phyloP scores from a whole-genome alignment of 169 alveolate species.

The Cryptosporidium meleagridis region DNA sequence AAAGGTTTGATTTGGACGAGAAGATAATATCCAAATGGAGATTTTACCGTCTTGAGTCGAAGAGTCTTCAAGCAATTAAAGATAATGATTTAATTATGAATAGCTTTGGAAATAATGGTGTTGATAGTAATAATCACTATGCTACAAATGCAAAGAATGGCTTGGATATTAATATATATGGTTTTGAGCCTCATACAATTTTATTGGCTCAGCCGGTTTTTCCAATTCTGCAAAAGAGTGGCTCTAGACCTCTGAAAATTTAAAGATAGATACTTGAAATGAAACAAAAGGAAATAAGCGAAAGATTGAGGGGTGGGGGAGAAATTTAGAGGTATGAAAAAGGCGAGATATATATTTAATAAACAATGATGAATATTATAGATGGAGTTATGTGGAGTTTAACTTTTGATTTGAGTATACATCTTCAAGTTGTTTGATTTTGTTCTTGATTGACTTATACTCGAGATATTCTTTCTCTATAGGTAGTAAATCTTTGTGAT shows the following conservation, averaged over 20 bases:
- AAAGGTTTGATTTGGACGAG: conserved; percentile 29
- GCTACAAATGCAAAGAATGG: neutral
- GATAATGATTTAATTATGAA: conserved; percentile 29
- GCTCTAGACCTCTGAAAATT: conserved; percentile 63
- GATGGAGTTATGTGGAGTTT: neutral
- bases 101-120: neutral
- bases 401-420: conserved; percentile 11
- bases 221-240: conserved; percentile 5
- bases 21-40: conserved; percentile 42
- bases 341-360: neutral
- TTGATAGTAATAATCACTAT: neutral
- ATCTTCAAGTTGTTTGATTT: conserved; percentile 83
- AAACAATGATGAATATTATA: neutral
- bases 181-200: conserved; percentile 39
- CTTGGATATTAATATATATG: conserved; percentile 27
- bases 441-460: conserved; percentile 87
- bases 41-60: conserved; percentile 42
- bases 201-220: conserved; percentile 22
- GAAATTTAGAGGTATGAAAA: too few relatives aligned
- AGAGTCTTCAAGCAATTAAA: neutral
- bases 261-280: neutral
- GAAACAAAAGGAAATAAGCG: too few relatives aligned
- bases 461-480: conserved; percentile 88
- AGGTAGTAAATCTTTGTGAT: conserved; percentile 90
- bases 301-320: too few relatives aligned